Percentiles rank a stretch among this genome's conserved stretches.
Conservation (phyloP, 1,284 basidiomycete species). For the Golubevia sp. region DNA sequence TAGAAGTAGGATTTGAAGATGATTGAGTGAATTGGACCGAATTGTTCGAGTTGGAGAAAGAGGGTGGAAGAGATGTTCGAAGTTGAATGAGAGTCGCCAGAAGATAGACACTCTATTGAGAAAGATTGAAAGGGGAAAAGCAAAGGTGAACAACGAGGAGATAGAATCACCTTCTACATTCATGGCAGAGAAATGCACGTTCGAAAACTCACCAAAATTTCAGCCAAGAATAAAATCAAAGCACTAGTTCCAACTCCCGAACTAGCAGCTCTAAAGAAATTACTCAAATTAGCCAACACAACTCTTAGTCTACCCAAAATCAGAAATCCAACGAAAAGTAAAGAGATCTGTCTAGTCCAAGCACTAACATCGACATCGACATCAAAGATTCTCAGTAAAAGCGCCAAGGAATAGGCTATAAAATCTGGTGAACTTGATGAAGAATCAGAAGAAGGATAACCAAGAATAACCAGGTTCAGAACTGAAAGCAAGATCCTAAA, state of each 20-base stretch:
- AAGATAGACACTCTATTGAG: slow-evolving; percentile 36
- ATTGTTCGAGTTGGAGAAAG: slow-evolving; percentile 2
- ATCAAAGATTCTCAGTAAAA: slow-evolving; percentile 34
- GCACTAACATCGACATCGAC: slow-evolving; percentile 41
- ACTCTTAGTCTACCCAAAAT: slow-evolving; percentile 43
- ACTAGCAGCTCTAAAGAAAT: slow-evolving; percentile 38
- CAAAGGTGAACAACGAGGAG: no score
- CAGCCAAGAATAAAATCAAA: slow-evolving; percentile 47
- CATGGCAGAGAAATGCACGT: no score
- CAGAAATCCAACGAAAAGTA: slow-evolving; percentile 44
- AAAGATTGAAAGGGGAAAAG: neutral
- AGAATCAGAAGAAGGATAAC: slow-evolving; percentile 13
- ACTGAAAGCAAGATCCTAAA: slow-evolving; percentile 38
- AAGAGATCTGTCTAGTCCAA: slow-evolving; percentile 48
- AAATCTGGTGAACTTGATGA: slow-evolving; percentile 38
- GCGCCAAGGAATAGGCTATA: slow-evolving; percentile 32
- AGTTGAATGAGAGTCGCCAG: slow-evolving; percentile 55
- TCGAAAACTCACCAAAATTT: slow-evolving; percentile 39
- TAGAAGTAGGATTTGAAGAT: neutral
- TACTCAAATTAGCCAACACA: slow-evolving; percentile 33
- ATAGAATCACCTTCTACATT: no score
- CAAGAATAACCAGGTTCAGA: slow-evolving; percentile 41
- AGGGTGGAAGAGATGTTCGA: slow-evolving; percentile 26
- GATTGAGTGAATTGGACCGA: slow-evolving; percentile 9
- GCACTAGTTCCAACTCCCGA: slow-evolving; percentile 43